Evolutionary conservation across 495 filamentous ascomycete species (phyloP), one percentile per base, ranked within the genome.

Genomic region (Neurospora discreta): DNA sequence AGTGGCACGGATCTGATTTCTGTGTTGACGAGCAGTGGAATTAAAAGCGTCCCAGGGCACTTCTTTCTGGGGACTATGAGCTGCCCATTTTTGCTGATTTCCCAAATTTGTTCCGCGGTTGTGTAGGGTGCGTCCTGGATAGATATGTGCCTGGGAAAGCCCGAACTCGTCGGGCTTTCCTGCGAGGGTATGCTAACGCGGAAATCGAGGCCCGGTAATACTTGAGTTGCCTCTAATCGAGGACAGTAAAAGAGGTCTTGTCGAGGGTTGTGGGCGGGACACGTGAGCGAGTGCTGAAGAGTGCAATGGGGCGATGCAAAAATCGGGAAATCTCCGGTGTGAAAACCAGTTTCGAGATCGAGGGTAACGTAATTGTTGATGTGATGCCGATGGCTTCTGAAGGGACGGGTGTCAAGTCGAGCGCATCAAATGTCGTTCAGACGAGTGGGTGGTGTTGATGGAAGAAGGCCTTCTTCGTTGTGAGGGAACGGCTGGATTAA

Each of bases 11-110:
- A 16, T 4, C 16, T 65, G 30, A 15, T 65, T 65, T 65, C 26
- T 33, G 52, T 33, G 52, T 65, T 65, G 52, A 65, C 68, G 46
- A 42, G 46, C 71, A 73, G 20, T 15, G 26, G 71, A 73, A 68
- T 68, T 41, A 58, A 8, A 13, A 67, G 60, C 58, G 73, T 70
- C 60, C 70, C 42, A 70, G 60, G 44, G 73, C 69, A 72, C 72
- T 74, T 72, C 72, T 20, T 39, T 43, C 36, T n/a, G 71, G 68
- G 74, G 73, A 39, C 68, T 65, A 65, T 65, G 26, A 65, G 52
- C 52, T 68, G 16, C 60, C 46, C 75, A 77, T 77, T 43, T 71
- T 75, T 72, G 46, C 23, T 18, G 58, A 68, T 44, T 41, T 20
- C 38, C 44, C 42, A 65, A 65, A 65, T 65, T 65, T 65, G 52